phyloP scores from a whole-genome alignment of 768 basidiomycete genomes.

The Tulasnella sp. region DNA sequence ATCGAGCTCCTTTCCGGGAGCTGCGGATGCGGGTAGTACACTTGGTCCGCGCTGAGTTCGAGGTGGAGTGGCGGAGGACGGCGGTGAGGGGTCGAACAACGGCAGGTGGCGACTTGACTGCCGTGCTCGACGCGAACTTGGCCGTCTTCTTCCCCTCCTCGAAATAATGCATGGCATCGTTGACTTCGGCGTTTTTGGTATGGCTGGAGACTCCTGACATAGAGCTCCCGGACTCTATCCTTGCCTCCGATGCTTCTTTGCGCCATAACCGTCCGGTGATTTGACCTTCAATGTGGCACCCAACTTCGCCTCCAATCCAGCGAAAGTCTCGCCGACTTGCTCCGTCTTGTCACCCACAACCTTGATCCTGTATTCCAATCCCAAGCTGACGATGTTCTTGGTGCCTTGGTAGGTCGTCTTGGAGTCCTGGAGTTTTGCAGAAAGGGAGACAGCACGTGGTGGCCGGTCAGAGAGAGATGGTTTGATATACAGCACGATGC shows the following conservation, averaged over 20 bases:
- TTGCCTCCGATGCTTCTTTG: not conserved
- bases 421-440: too few relatives aligned
- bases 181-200: not conserved
- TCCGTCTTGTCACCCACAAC: not conserved
- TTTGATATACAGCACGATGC: too few relatives aligned
- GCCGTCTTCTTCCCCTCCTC: conserved; percentile 5
- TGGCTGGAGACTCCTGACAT: not conserved
- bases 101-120: not conserved
- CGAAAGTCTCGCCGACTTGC: not conserved
- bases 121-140: not conserved
- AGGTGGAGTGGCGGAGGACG: too few relatives aligned
- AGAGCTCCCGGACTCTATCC: not conserved
- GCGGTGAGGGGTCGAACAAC: too few relatives aligned
- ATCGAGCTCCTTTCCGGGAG: too few relatives aligned
- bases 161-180: conserved; percentile 8
- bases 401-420: not conserved
- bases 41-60: too few relatives aligned
- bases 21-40: too few relatives aligned
- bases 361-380: not conserved
- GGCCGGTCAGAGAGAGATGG: too few relatives aligned
- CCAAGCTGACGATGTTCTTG: conserved; percentile 10
- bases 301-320: not conserved
- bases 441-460: too few relatives aligned
- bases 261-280: not conserved
- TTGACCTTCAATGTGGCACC: not conserved